phyloP scores from a whole-genome alignment of 345 rosid species.

The Ailanthus altissimus region DNA sequence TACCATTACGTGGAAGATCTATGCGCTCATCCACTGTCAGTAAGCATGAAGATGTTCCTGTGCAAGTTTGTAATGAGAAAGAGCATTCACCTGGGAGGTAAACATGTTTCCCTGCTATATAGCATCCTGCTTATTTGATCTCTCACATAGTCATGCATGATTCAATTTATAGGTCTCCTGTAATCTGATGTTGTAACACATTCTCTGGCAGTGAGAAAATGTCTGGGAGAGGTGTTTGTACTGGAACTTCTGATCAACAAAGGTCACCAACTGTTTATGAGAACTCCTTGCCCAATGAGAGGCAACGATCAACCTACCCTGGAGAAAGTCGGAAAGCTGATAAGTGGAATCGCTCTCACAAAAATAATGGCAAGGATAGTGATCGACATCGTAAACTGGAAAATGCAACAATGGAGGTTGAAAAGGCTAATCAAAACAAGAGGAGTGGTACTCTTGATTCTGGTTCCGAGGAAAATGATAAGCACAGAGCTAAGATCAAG shows the following conservation, averaged over 20 bases:
- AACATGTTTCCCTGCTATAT: conserved; percentile 1
- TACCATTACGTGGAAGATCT: conserved; percentile 34
- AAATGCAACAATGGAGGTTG: conserved; percentile 31
- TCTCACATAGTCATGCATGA: not conserved
- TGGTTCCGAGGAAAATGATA: conserved; percentile 56
- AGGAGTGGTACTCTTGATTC: conserved; percentile 45
- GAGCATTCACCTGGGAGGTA: conserved; percentile 49
- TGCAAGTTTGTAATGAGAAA: conserved; percentile 28
- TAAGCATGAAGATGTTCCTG: conserved; percentile 41
- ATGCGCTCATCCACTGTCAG: conserved; percentile 32
- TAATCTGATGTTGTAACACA: conserved; percentile 21
- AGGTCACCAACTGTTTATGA: conserved; percentile 40
- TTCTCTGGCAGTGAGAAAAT: conserved; percentile 56
- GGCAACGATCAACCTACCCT: conserved; percentile 15
- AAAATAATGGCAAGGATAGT: conserved; percentile 37
- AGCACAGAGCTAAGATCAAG: conserved; percentile 41
- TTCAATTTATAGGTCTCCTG: not conserved
- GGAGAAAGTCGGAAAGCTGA: conserved; percentile 39
- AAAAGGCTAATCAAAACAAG: conserved; percentile 43
- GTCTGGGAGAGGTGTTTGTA: conserved; percentile 34
- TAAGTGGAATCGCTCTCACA: conserved; percentile 33
- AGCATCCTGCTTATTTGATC: conserved; percentile 14
- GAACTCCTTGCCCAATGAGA: conserved; percentile 32
- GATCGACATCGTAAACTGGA: conserved; percentile 31
- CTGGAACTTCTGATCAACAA: conserved; percentile 40